Evolutionary conservation across 306 rosid species (phyloP), one percentile per base, ranked within the genome.

Genomic region (Hippophae gyantsensis): DNA sequence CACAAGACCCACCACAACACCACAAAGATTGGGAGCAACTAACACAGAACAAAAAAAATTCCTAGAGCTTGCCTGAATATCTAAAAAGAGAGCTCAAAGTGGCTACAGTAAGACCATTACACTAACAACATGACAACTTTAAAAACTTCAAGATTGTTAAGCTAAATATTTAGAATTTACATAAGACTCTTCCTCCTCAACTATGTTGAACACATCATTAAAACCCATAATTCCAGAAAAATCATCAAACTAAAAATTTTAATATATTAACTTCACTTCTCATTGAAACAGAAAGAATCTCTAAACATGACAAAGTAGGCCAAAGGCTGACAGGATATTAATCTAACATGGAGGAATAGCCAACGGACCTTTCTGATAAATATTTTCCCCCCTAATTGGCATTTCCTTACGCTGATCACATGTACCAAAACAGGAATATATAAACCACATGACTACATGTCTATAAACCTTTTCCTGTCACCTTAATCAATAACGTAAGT

Each of bases 361-460:
- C 46, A 67, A 72, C 75, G 54, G 67, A 68, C 68, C 38, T 32
- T 32, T 32, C 38, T 32, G 38, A 32, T 32, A 32, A 2, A 32
- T 32, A 2, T 32, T 32, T 71, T 61, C 48, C 75, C 66, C 70
- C 71, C 64, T 67, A 74, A 67, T 69, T 59, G 59, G 74, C 64
- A 56, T 40, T 64, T 67, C 56, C 63, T 76, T 69, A 65, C 74
- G 74, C 55, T 58, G 78, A 76, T 78, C 85, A 81, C 76, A 81
- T 69, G 70, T 18, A 18, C 23, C 23, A 18, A 18, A 18, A 18
- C 23, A 18, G 23, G 23, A 18, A 18, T 18, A 18, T 18, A 18
- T 60, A 75, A 43, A 60, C 60, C 73, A 58, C 25, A 14, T 57
- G 67, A 65, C 76, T 61, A 69, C 68, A 32, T 1, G 38, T 48